A percentile compares a stretch with the other conserved stretches of the same genome.
phyloP scores from a whole-genome alignment of 2,329 filamentous ascomycete species.

The Trichophaea hybrida region DNA sequence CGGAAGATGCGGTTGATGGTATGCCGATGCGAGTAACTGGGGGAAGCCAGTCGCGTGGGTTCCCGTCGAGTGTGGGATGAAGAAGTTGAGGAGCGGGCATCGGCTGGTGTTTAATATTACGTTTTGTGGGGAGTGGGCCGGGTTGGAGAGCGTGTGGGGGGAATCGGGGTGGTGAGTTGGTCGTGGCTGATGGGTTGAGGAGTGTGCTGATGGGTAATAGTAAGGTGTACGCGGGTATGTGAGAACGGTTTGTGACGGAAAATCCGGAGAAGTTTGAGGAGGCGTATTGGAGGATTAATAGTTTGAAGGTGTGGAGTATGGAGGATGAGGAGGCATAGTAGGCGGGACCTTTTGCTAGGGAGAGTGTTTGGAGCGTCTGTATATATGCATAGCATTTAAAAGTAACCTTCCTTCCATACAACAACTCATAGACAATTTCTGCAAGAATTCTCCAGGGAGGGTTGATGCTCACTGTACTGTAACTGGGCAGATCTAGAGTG shows the following conservation, averaged over 20 bases:
- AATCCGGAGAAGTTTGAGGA: conserved; percentile 57
- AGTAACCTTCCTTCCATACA: no score
- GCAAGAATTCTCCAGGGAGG: no score
- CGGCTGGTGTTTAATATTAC: conserved; percentile 69
- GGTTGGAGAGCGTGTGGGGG: conserved; percentile 48
- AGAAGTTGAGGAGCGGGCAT: conserved; percentile 54
- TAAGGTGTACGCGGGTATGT: conserved; percentile 31
- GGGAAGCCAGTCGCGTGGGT: conserved; percentile 55
- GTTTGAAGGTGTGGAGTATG: conserved; percentile 44
- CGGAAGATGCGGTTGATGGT: conserved; percentile 45
- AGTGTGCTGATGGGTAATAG: neutral
- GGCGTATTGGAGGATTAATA: conserved; percentile 65
- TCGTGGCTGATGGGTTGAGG: conserved; percentile 37
- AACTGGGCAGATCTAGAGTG: no score
- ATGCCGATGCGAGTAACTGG: conserved; percentile 52
- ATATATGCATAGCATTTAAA: no score
- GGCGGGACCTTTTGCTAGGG: no score
- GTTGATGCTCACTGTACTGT: no score
- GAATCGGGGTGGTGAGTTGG: conserved; percentile 33
- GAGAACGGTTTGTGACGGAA: conserved; percentile 54
- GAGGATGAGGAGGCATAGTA: neutral
- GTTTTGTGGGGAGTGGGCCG: conserved; percentile 82
- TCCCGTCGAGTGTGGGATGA: conserved; percentile 54
- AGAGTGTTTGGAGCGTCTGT: no score
- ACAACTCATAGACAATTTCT: no score